Percentiles rank a stretch among this genome's conserved stretches.
Conservation (phyloP, 768 basidiomycete species). For the Mycena polygramma region DNA sequence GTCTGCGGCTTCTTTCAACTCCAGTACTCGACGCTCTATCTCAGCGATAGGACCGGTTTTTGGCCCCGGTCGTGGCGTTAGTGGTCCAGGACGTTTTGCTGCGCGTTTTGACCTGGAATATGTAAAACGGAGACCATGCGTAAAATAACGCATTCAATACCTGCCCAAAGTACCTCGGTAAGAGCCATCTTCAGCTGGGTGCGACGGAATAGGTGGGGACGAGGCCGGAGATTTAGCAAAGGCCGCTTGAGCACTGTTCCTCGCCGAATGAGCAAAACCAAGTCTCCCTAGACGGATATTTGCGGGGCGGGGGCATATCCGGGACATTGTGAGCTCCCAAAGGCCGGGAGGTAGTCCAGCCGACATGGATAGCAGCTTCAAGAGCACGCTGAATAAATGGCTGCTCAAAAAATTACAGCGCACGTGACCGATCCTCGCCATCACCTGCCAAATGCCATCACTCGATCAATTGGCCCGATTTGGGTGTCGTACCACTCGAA, state of each 20-base stretch:
- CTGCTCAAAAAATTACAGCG: too few relatives aligned
- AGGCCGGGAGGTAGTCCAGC: conserved; percentile 33
- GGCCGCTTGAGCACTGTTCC: conserved; percentile 31
- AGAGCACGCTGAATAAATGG: too few relatives aligned
- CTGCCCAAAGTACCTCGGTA: conserved; percentile 23
- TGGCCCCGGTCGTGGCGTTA: conserved; percentile 36
- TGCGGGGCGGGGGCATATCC: conserved; percentile 13
- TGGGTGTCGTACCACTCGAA: too few relatives aligned
- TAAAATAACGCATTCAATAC: neutral
- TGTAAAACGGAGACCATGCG: neutral
- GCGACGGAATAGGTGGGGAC: neutral
- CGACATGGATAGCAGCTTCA: conserved; percentile 10
- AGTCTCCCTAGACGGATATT: conserved; percentile 26
- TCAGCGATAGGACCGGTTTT: conserved; percentile 40
- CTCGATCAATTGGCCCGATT: too few relatives aligned
- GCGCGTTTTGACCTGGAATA: conserved; percentile 21
- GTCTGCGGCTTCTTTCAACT: conserved; percentile 51
- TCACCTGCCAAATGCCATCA: too few relatives aligned
- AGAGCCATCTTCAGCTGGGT: neutral
- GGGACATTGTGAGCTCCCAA: conserved; percentile 39
- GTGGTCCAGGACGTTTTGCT: conserved; percentile 26
- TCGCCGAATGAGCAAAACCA: conserved; percentile 36
- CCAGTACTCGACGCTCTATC: conserved; percentile 52
- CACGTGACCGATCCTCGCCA: too few relatives aligned
- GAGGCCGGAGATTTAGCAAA: conserved; percentile 15